These are phyloP conservation scores for Leucoagaricus sp. DNA, from an alignment of 1,284 basidiomycete species.

Conservation along the genomic window DNA sequence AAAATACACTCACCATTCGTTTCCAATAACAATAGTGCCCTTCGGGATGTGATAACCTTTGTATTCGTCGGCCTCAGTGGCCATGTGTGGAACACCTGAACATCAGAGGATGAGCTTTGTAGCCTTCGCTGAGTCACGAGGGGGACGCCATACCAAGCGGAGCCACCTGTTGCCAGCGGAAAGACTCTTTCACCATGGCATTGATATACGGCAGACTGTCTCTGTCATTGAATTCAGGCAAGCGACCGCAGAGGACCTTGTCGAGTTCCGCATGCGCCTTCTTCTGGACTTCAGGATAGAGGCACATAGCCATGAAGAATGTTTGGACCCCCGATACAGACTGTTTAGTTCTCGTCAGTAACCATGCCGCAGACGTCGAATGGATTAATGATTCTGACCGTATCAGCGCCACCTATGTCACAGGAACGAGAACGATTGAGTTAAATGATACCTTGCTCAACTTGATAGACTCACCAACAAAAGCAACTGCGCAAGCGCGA, in stretches of 20 bases:
- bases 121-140: not conserved
- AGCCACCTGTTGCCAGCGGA: conserved; percentile 16
- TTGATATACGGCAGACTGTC: conserved; percentile 18
- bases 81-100: conserved; percentile 5
- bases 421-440: not conserved
- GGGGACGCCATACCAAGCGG: conserved; percentile 11
- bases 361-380: not conserved
- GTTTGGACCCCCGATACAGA: conserved; percentile 13
- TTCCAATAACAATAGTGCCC: conserved; percentile 18
- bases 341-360: not conserved
- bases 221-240: conserved; percentile 14
- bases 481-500: conserved; percentile 15
- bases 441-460: not conserved
- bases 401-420: conserved; percentile 11
- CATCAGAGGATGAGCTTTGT: not conserved
- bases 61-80: conserved; percentile 10
- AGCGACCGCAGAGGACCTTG: conserved; percentile 9
- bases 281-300: conserved; percentile 20
- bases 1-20: not conserved
- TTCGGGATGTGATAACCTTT: conserved; percentile 20
- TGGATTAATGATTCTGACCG: not conserved
- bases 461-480: conserved; percentile 18
- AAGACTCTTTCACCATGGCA: conserved; percentile 18
- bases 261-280: conserved; percentile 21
- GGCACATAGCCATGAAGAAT: conserved; percentile 16